Base-by-base conservation (phyloP, 2,329 filamentous ascomycete species). In the Calonectria ilicicola region DNA sequence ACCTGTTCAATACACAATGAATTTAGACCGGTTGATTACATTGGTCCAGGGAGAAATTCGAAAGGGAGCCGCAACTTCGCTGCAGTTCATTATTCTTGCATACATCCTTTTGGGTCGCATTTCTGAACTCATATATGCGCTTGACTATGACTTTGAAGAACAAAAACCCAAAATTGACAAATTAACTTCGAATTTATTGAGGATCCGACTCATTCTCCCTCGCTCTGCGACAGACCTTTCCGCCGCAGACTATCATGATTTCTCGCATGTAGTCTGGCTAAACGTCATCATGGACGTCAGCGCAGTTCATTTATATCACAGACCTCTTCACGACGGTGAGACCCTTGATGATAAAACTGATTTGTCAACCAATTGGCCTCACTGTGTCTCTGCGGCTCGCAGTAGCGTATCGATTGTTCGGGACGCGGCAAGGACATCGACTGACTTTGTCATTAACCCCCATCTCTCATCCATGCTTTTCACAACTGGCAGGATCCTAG, bases 151-250 rank as follows among this genome's bases (percentile, higher is more conserved):
- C 12, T 60, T 64, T 32, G 65, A 74, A 14, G 65, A 70, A 10
- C 66, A 70, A 10, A 60, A 58, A 5, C 19, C 66, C 8, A 62
- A 58, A 21, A 23, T 76, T n/a, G 76, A 79, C 26, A 19, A n/a
- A 1, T 68, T 80, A 3, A 66, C 72, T 15, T 71, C 72, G 0
- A 64, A 68, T 2, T 74, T 80, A 0, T 27, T 75, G 8, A 65
- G 72, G 8, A 73, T 80, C 2, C 75, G 77, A 1, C 73, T 79
- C 17, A 77, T 79, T 27, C 68, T 80, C 10, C 79, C 79, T 12
- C 69, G 69, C 15, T 78, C 69, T 2, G 76, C 72, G 10, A 77
- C 77, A 1, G 74, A 79, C 12, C 63, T 80, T n/a, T 73, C 74
- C 2, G 67, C 73, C 8, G 75, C 77, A 15, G 56, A 69, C 14